Conservation (phyloP, 2,329 filamentous ascomycete genomes). For the Periconia digitata region DNA sequence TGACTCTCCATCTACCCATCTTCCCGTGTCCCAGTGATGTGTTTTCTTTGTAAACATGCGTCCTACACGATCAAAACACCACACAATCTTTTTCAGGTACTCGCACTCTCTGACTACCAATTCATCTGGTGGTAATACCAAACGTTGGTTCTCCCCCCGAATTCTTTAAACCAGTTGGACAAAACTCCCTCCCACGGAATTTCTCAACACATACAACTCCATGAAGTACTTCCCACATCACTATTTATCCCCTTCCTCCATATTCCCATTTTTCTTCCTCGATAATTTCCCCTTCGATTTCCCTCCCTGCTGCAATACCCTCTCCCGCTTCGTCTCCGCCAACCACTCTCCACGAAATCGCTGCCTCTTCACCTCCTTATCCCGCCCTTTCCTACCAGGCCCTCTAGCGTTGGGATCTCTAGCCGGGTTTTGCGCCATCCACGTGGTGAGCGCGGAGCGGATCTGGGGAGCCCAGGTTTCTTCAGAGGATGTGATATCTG, state of each 20-base stretch:
- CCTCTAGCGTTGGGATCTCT: constrained; percentile 23
- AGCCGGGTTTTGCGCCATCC: constrained; percentile 24
- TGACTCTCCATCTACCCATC: too few relatives aligned
- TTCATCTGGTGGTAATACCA: too few relatives aligned
- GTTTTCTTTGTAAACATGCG: too few relatives aligned
- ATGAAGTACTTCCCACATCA: too few relatives aligned
- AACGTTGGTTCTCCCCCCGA: too few relatives aligned
- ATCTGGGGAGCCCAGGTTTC: constrained; percentile 24
- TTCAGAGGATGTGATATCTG: constrained; percentile 25
- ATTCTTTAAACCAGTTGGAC: too few relatives aligned
- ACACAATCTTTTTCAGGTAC: too few relatives aligned
- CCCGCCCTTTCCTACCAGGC: constrained; percentile 13
- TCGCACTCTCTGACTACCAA: too few relatives aligned
- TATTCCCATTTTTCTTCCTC: neutral
- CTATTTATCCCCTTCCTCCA: neutral
- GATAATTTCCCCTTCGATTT: neutral
- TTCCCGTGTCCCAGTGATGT: too few relatives aligned
- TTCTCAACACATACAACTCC: too few relatives aligned
- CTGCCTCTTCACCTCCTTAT: constrained; percentile 19
- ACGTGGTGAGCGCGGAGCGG: constrained; percentile 20
- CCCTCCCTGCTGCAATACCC: constrained; percentile 27
- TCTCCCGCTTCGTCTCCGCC: constrained; percentile 27
- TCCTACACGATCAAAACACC: too few relatives aligned
- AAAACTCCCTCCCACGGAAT: too few relatives aligned
- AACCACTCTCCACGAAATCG: constrained; percentile 33